Conservation (phyloP, 371 early-diverging fungal species). For the Chytridium lagenaria region DNA sequence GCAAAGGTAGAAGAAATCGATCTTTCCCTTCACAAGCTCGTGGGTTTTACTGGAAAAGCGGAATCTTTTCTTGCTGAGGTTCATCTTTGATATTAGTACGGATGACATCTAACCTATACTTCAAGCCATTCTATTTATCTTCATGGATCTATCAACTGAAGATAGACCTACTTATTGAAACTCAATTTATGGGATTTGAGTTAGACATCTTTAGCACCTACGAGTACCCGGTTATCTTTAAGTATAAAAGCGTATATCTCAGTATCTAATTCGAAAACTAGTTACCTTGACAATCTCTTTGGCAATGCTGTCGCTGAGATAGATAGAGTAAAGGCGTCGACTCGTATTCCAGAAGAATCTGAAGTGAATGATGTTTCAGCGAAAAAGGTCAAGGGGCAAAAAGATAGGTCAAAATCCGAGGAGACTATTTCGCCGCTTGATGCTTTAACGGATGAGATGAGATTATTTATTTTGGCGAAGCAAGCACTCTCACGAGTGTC, state of each 20-base stretch:
- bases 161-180: slow-evolving; percentile 11
- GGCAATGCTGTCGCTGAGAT: neutral
- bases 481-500: neutral
- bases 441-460: neutral
- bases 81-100: too few species aligned
- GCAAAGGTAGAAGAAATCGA: too few species aligned
- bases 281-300: slow-evolving; percentile 7
- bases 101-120: too few species aligned
- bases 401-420: neutral
- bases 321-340: neutral
- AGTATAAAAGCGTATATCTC: too few species aligned
- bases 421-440: neutral
- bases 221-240: slow-evolving; percentile 12
- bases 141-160: slow-evolving; percentile 11
- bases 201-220: slow-evolving; percentile 17
- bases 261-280: neutral
- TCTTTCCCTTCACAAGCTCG: neutral
- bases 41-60: neutral
- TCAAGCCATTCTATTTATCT: slow-evolving; percentile 13
- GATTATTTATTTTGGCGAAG: neutral
- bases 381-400: neutral
- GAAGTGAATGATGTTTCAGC: neutral
- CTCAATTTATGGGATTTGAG: slow-evolving; percentile 21
- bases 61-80: neutral
- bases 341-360: neutral